These are phyloP conservation scores for Wickerhamiella parazyma DNA, from an alignment of 805 yeast species.

Conservation along the genomic window DNA sequence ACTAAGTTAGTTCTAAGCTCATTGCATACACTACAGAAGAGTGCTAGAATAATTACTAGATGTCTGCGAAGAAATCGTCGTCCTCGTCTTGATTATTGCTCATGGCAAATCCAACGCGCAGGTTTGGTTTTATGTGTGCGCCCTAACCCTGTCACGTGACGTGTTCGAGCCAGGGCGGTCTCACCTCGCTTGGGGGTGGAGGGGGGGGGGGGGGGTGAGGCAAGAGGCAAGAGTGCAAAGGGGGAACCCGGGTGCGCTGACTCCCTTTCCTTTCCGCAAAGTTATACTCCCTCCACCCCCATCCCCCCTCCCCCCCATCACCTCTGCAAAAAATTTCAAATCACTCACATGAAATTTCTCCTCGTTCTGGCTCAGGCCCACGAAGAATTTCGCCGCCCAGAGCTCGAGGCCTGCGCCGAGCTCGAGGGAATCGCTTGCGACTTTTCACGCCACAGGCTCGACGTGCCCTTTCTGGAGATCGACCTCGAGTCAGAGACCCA, in stretches of 20 bases:
- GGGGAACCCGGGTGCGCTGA: neutral
- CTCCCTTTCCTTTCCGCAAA: too few species aligned
- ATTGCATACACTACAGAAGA: conserved; percentile 17
- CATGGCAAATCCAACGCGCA: neutral
- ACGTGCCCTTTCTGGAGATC: conserved; percentile 57
- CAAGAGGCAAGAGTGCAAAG: neutral
- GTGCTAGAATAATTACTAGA: conserved; percentile 35
- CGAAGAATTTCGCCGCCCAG: conserved; percentile 65
- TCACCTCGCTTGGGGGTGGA: too few species aligned
- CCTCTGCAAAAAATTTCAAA: too few species aligned
- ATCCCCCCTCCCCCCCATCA: neutral
- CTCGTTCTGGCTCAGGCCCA: conserved; percentile 80
- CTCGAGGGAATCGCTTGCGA: conserved; percentile 44
- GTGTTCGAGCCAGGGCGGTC: too few species aligned
- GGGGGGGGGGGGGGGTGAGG: too few species aligned
- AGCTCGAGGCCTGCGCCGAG: conserved; percentile 71
- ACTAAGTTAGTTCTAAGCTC: conserved; percentile 19
- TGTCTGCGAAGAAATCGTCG: conserved; percentile 87
- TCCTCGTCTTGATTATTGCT: conserved; percentile 50
- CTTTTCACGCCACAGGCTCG: conserved; percentile 41
- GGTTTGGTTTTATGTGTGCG: too few species aligned
- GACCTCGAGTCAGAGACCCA: conserved; percentile 50
- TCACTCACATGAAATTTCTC: conserved; percentile 36
- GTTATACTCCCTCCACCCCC: too few species aligned
- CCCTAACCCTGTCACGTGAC: too few species aligned